Conservation (phyloP, 2,329 filamentous ascomycete species). For the Fusarium luffae region DNA sequence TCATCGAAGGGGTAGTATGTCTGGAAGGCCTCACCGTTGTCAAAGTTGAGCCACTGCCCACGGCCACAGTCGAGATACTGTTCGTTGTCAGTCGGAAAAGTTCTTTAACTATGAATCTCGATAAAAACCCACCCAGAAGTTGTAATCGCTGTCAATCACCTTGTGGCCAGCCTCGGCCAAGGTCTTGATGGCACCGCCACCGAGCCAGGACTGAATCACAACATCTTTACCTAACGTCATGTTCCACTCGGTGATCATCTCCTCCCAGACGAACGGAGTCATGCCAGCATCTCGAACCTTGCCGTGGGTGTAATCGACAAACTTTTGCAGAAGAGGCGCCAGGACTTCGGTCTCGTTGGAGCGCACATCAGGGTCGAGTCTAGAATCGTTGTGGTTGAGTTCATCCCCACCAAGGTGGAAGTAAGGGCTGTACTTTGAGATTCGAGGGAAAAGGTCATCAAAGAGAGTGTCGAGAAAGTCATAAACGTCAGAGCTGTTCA, state of each 20-base stretch:
- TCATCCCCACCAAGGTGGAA: constrained; percentile 93
- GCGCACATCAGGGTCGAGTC: constrained; percentile 76
- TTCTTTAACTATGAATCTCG: no score
- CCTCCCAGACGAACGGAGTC: constrained; percentile 86
- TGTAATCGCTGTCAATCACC: constrained; percentile 79
- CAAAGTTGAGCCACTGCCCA: constrained; percentile 81
- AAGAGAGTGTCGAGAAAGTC: constrained; percentile 78
- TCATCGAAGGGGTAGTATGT: constrained; percentile 77
- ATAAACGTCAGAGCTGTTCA: constrained; percentile 78
- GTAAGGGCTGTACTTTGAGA: constrained; percentile 75
- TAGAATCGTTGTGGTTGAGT: constrained; percentile 75
- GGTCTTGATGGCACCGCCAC: constrained; percentile 68
- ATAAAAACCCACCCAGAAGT: constrained; percentile 72
- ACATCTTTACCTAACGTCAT: constrained; percentile 76
- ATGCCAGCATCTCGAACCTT: constrained; percentile 73
- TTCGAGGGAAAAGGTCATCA: constrained; percentile 78
- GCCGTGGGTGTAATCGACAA: constrained; percentile 76
- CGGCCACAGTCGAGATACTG: constrained; percentile 86
- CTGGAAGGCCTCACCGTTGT: constrained; percentile 63
- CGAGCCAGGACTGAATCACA: constrained; percentile 83
- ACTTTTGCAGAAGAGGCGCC: constrained; percentile 79
- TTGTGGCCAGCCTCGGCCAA: constrained; percentile 73
- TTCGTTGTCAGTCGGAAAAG: constrained; percentile 33
- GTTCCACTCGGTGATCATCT: constrained; percentile 84
- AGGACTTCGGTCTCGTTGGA: constrained; percentile 74